Conservation (phyloP, 2,329 filamentous ascomycete species). For the Dactylellina haptotyla region DNA sequence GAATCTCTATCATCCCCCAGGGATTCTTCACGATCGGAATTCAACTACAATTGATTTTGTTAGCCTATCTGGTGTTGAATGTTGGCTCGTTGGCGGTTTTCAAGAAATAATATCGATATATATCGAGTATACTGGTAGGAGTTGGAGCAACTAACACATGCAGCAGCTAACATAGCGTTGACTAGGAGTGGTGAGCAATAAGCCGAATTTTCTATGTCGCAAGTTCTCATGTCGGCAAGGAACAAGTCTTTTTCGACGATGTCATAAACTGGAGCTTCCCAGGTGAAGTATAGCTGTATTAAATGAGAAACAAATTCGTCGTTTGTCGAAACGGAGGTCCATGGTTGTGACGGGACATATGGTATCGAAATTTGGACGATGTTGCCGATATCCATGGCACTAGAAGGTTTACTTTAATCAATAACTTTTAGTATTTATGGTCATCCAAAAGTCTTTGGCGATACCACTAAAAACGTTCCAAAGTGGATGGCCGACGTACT, state of each 20-base stretch:
- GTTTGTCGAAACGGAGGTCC: constrained; percentile 33
- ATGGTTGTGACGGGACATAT: constrained; percentile 45
- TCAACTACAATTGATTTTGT: not conserved
- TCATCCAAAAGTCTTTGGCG: too few relatives aligned
- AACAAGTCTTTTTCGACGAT: constrained; percentile 34
- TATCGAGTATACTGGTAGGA: not conserved
- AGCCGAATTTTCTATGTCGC: constrained; percentile 2
- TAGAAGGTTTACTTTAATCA: constrained; percentile 17
- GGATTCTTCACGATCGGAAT: constrained; percentile 37
- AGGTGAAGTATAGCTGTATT: constrained; percentile 47
- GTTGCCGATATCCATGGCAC: constrained; percentile 43
- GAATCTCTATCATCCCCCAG: constrained; percentile 6
- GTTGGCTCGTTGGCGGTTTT: too few relatives aligned
- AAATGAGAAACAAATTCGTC: constrained; percentile 51
- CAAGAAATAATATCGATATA: too few relatives aligned
- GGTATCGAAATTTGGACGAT: constrained; percentile 45
- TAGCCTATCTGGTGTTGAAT: too few relatives aligned
- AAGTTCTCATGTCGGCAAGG: constrained; percentile 34
- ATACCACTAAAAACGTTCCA: not conserved
- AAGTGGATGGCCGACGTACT: not conserved
- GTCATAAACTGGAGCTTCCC: constrained; percentile 44
- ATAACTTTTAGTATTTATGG: too few relatives aligned
- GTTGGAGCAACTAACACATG: constrained; percentile 25
- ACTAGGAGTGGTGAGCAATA: constrained; percentile 46
- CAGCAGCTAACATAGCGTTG: constrained; percentile 33